These are phyloP conservation scores for Phlebiopsis gigantea DNA, from an alignment of 768 basidiomycete genomes.

Conservation along the genomic window DNA sequence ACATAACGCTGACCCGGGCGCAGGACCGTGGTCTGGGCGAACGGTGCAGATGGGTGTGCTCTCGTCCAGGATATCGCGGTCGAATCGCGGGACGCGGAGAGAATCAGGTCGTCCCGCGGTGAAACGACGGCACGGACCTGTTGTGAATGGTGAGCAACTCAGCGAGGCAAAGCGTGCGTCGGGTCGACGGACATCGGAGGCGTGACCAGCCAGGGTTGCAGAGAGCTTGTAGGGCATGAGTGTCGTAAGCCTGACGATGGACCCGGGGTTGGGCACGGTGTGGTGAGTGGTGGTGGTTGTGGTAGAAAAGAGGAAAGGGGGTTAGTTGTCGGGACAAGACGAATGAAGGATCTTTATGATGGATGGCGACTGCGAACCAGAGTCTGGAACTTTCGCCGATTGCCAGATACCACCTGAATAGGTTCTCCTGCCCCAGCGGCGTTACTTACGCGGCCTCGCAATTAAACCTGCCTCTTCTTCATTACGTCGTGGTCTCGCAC, in stretches of 20 bases:
- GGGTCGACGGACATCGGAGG: conserved; percentile 58
- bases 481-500: not conserved
- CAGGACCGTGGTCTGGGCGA: conserved; percentile 48
- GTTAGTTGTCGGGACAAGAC: not conserved
- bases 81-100: conserved; percentile 90
- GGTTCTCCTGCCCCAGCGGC: not conserved
- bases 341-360: conserved; percentile 10
- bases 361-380: conserved; percentile 5
- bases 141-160: conserved; percentile 16
- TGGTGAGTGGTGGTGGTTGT: conserved; percentile 5
- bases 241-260: not conserved
- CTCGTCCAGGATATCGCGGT: conserved; percentile 85
- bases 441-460: not conserved
- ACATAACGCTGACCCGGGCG: conserved; percentile 49
- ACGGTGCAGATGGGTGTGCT: conserved; percentile 40
- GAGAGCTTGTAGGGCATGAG: conserved; percentile 75
- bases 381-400: conserved; percentile 15
- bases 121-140: conserved; percentile 83
- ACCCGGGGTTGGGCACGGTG: conserved; percentile 5
- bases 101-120: conserved; percentile 68
- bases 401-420: conserved; percentile 9
- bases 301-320: conserved; percentile 6
- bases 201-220: conserved; percentile 63
- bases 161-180: not conserved
- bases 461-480: not conserved